phyloP scores from a whole-genome alignment of 2,329 filamentous ascomycete genomes.

The Xylaria sp. region DNA sequence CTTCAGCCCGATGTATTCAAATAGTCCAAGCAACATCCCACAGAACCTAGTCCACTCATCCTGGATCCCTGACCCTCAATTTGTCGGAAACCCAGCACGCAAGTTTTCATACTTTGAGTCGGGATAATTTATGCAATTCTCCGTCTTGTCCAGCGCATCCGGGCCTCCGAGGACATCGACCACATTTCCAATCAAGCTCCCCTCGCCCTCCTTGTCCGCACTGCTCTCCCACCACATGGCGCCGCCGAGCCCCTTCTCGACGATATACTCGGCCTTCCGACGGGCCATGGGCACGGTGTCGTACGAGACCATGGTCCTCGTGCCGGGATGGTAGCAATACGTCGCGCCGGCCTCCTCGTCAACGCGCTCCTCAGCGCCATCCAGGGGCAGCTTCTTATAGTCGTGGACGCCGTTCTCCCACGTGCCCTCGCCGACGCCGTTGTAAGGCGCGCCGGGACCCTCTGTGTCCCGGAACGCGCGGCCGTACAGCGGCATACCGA shows the following conservation, averaged over 20 bases:
- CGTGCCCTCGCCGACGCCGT: conserved; percentile 78
- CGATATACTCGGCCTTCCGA: conserved; percentile 78
- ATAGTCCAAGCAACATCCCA: background rate
- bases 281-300: conserved; percentile 75
- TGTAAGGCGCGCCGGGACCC: conserved; percentile 75
- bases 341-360: conserved; percentile 75
- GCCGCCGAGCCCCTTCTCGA: conserved; percentile 74
- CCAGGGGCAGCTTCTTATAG: conserved; percentile 83
- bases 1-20: background rate
- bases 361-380: conserved; percentile 70
- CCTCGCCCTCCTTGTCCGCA: conserved; percentile 72
- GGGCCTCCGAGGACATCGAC: conserved; percentile 68
- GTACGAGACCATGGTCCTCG: conserved; percentile 79
- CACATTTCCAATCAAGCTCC: conserved; percentile 75
- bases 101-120: conserved; percentile 77
- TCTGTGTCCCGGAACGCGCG: conserved; percentile 83
- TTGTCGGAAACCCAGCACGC: conserved; percentile 64
- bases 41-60: background rate
- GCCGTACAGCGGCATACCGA: conserved; percentile 94
- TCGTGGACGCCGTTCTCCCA: conserved; percentile 91
- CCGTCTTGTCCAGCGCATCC: conserved; percentile 58
- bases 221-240: conserved; percentile 99
- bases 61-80: conserved; percentile 42
- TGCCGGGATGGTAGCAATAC: conserved; percentile 76
- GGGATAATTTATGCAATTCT: conserved; percentile 72